phyloP scores from a whole-genome alignment of 805 yeast genomes.

The Clavispora vitiphila region DNA sequence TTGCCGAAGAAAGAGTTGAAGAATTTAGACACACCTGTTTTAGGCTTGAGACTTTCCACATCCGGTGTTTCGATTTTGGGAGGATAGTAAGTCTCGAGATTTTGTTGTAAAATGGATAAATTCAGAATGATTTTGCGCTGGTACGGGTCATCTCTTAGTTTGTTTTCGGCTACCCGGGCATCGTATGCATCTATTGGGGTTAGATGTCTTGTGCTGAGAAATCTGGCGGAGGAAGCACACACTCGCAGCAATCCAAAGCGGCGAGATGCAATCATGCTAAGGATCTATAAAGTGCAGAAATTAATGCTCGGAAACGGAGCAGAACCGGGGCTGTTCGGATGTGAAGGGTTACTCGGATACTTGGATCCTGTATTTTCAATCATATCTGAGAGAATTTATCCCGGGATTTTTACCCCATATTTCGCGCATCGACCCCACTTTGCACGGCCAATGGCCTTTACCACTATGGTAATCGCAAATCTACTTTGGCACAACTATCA shows the following conservation, averaged over 20 bases:
- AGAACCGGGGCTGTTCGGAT: neutral
- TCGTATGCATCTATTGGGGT: conserved; percentile 50
- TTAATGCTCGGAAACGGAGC: neutral
- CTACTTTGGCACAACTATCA: too few relatives aligned
- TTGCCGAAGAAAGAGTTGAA: conserved; percentile 18
- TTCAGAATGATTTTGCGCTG: conserved; percentile 70
- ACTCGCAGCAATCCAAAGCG: neutral
- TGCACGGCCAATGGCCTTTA: neutral
- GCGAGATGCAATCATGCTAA: neutral
- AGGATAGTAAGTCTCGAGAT: conserved; percentile 54
- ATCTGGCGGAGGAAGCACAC: neutral
- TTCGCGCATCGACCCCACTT: conserved; percentile 1
- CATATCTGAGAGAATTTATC: neutral
- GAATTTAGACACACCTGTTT: conserved; percentile 37
- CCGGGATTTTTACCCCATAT: conserved; percentile 1
- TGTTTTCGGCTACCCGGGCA: conserved; percentile 41
- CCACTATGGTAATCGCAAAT: neutral
- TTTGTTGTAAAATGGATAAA: conserved; percentile 54
- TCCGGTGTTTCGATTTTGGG: conserved; percentile 53
- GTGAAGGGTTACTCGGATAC: neutral
- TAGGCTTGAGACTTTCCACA: conserved; percentile 47
- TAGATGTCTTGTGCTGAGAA: neutral
- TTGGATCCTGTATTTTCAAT: neutral
- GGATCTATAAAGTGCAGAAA: neutral
- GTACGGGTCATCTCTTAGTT: conserved; percentile 66